phyloP scores from a whole-genome alignment of 2,329 filamentous ascomycete species.

The Clarireedia monteithiana region DNA sequence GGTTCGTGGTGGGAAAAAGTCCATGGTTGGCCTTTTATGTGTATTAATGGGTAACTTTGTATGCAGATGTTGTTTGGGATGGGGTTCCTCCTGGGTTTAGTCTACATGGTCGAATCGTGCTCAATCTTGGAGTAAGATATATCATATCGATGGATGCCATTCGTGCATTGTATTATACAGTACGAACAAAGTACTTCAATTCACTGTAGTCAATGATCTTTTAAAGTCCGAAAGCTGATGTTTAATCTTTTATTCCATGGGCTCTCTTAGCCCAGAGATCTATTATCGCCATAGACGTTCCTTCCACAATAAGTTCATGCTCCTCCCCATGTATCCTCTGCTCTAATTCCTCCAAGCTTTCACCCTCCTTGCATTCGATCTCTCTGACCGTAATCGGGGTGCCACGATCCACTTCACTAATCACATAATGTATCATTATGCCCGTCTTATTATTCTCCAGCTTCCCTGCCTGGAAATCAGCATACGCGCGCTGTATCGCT shows the following conservation, averaged over 20 bases:
- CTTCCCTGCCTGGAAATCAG: slow-evolving; percentile 57
- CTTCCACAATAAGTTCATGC: slow-evolving; percentile 72
- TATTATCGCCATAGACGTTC: slow-evolving; percentile 46
- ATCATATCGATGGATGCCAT: no score
- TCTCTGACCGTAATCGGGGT: slow-evolving; percentile 63
- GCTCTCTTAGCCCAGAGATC: slow-evolving; percentile 28
- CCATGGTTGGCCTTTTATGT: no score
- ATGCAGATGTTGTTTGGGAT: no score
- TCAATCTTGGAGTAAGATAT: no score
- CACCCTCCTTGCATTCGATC: slow-evolving; percentile 57
- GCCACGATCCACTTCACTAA: slow-evolving; percentile 72
- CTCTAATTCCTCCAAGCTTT: slow-evolving; percentile 59
- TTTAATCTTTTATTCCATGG: background rate
- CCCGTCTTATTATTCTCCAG: slow-evolving; percentile 63
- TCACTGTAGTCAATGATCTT: no score
- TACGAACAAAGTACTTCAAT: no score
- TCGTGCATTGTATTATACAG: no score
- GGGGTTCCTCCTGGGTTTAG: no score
- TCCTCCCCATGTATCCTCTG: slow-evolving; percentile 68
- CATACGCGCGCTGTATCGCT: slow-evolving; percentile 72
- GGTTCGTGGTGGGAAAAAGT: no score
- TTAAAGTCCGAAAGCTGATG: background rate
- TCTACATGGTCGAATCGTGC: no score
- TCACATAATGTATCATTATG: slow-evolving; percentile 85
- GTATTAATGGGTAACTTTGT: no score